These are phyloP conservation scores for Aspergillus tubingensis DNA, from an alignment of 2,329 filamentous ascomycete genomes.

Conservation along the genomic window DNA sequence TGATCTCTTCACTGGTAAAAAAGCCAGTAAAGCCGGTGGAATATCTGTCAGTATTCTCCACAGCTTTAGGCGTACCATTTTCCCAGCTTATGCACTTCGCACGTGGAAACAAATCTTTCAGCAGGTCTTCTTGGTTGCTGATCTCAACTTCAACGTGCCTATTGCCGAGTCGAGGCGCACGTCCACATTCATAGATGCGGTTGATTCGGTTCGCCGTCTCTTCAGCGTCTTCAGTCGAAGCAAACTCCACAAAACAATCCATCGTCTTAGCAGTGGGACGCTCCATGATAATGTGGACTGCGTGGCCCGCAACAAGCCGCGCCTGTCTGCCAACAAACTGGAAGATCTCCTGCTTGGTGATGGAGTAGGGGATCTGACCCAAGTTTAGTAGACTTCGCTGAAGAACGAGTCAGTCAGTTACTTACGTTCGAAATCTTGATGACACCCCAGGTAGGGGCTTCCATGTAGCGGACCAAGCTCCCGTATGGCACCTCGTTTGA, in stretches of 20 bases:
- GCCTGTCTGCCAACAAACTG: slow-evolving; percentile 50
- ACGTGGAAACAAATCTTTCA: slow-evolving; percentile 54
- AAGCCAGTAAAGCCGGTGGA: slow-evolving; percentile 55
- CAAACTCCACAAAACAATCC: slow-evolving; percentile 55
- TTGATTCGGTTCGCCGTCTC: slow-evolving; percentile 41
- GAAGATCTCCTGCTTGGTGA: slow-evolving; percentile 52
- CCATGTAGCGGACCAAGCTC: slow-evolving; percentile 22
- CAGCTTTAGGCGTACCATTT: slow-evolving; percentile 35
- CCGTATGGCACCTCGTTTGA: slow-evolving; percentile 33
- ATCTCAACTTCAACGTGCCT: slow-evolving; percentile 50
- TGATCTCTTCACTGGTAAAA: slow-evolving; percentile 53
- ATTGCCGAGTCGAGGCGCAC: slow-evolving; percentile 49
- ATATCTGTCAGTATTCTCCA: slow-evolving; percentile 44
- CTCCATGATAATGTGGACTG: slow-evolving; percentile 61
- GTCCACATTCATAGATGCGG: slow-evolving; percentile 35
- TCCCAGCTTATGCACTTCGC: slow-evolving; percentile 54
- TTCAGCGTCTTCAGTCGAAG: slow-evolving; percentile 39
- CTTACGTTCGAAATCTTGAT: slow-evolving; percentile 42
- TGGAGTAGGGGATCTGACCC: slow-evolving; percentile 51
- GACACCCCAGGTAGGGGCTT: slow-evolving; percentile 31
- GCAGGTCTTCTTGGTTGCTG: slow-evolving; percentile 52
- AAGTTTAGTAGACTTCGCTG: slow-evolving; percentile 5
- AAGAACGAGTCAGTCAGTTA: slow-evolving; percentile 1
- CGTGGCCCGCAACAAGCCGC: slow-evolving; percentile 44
- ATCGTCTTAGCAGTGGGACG: slow-evolving; percentile 59